Evolutionary conservation across 139 green algal species (phyloP), one percentile per base, ranked within the genome.

Genomic region (Chlorella ohadii): DNA sequence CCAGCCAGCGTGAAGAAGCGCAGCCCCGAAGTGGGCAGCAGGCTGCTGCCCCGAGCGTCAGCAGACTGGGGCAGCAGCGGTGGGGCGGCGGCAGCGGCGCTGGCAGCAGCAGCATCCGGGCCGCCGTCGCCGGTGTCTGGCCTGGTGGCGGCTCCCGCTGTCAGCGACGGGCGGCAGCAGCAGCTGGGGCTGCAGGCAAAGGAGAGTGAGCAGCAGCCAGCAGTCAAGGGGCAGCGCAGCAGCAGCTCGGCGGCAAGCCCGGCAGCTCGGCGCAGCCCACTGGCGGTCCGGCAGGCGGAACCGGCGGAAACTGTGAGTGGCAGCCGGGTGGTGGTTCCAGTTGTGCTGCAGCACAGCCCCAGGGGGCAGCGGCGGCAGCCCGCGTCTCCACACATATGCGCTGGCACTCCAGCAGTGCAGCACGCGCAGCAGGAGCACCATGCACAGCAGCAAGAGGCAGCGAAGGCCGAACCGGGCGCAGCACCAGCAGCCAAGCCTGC

Each of bases 321-420:
- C 76, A 72, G 74, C 71, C 39, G 41, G 27, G 34, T 82, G 36
- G 59, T 82, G 11, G 34, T 72, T 28, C 76, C 76, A 22, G 38
- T 82, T 2, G 76, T 82, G 76, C 57, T 82, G 76, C 76, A 72
- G 57, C 76, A 82, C 76, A 82, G 76, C 76, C 76, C 76, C 13
- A 22, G 13, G 4, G 15, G 36, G 38, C 57, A 72, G 34, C 76
- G 59, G 27, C 57, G 31, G 76, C 76, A 1, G 59, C 59, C 76
- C 41, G 39, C 76, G 15, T 55, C 47, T 1, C 23, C 71, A 41
- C 39, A 31, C 7, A 51, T 22, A 15, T 17, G 3, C 16, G 15
- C 73, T 55, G 41, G 31, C 61, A 16, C 55, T 65, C 31, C 74
- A 56, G 11, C 55, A 61, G 27, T 23, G 15, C 70, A 66, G n/a